Conservation (phyloP, 2,329 filamentous ascomycete genomes). For the Curvularia lunata region DNA sequence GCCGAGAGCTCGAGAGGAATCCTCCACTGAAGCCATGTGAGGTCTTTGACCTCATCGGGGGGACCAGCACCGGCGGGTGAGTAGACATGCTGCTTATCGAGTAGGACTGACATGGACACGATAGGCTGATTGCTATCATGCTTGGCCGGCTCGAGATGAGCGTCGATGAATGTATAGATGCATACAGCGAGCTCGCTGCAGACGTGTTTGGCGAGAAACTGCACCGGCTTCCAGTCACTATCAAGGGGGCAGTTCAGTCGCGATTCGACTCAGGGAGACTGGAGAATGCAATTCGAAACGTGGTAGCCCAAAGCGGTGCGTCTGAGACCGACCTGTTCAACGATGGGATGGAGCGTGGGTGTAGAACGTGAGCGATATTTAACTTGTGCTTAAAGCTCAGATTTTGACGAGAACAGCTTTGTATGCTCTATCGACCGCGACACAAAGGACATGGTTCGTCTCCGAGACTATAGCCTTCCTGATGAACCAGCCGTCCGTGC, state of each 20-base stretch:
- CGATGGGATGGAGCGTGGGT: background rate
- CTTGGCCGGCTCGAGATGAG: conserved; percentile 27
- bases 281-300: background rate
- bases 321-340: background rate
- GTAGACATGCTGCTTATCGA: too few relatives aligned
- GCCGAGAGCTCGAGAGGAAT: conserved; percentile 1
- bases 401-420: too few relatives aligned
- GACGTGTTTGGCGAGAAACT: conserved; percentile 11
- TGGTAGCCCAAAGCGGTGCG: background rate
- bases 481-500: background rate
- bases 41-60: conserved; percentile 30
- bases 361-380: too few relatives aligned
- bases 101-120: background rate
- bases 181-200: conserved; percentile 13
- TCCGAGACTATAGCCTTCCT: background rate
- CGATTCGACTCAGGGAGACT: background rate
- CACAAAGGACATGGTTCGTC: background rate
- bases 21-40: conserved; percentile 22
- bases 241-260: background rate
- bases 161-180: conserved; percentile 21
- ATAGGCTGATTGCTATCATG: conserved; percentile 28
- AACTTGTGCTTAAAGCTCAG: too few relatives aligned
- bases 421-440: too few relatives aligned
- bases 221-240: background rate
- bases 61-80: conserved; percentile 31